A percentile compares a stretch with the other conserved stretches of the same genome.
These are phyloP conservation scores for Omphalotus guepiniiformis DNA, from an alignment of 768 basidiomycete species.

Conservation along the genomic window DNA sequence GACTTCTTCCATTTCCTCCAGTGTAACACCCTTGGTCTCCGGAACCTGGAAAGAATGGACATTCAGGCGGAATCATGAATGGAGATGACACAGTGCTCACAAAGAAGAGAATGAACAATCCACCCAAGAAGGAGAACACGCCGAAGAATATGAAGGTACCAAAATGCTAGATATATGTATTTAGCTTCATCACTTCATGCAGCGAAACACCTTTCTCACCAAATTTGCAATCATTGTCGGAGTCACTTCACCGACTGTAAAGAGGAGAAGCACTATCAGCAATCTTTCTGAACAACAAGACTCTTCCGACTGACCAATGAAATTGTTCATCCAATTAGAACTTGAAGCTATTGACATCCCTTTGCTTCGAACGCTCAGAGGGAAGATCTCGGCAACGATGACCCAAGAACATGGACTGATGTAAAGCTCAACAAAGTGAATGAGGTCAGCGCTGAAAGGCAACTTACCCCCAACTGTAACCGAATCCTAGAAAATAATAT, in stretches of 20 bases:
- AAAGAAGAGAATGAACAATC: slow-evolving; percentile 60
- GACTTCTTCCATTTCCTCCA: slow-evolving; percentile 79
- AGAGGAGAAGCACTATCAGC: slow-evolving; percentile 8
- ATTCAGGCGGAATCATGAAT: not conserved
- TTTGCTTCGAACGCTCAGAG: slow-evolving; percentile 68
- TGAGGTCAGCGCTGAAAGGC: not conserved
- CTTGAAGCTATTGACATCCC: slow-evolving; percentile 73
- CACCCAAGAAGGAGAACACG: slow-evolving; percentile 66
- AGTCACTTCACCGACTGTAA: slow-evolving; percentile 57
- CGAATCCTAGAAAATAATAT: slow-evolving; percentile 40
- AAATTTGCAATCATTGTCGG: slow-evolving; percentile 54
- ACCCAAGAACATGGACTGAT: slow-evolving; percentile 65
- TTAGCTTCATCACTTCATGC: not conserved
- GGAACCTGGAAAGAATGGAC: slow-evolving; percentile 40
- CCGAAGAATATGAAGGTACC: slow-evolving; percentile 80
- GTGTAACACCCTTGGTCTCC: slow-evolving; percentile 68
- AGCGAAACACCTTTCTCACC: too few relatives aligned
- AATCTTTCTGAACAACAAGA: not conserved
- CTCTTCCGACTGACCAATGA: slow-evolving; percentile 45
- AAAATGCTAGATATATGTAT: slow-evolving; percentile 27
- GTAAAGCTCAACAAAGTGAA: not conserved
- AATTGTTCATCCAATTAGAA: slow-evolving; percentile 77
- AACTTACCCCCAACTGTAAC: slow-evolving; percentile 65
- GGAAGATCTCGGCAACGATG: slow-evolving; percentile 72
- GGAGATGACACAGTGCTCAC: slow-evolving; percentile 30